These are phyloP conservation scores for Babesia caballi DNA, from an alignment of 169 alveolate species.

Conservation along the genomic window DNA sequence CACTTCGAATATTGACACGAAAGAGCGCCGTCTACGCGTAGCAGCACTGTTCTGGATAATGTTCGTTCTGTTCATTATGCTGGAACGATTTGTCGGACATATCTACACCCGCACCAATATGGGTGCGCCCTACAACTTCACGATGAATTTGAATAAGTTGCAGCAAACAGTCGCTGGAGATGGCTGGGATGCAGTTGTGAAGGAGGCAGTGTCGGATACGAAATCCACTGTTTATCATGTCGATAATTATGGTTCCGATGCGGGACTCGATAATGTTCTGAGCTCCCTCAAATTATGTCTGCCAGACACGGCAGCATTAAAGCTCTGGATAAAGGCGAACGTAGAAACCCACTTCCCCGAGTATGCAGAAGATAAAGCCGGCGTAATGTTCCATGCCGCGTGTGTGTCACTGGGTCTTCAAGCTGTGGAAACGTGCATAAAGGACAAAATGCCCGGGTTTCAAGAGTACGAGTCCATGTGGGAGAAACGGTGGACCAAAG, in stretches of 20 bases:
- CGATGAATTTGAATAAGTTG: neutral
- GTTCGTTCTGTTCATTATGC: neutral
- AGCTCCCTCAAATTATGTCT: neutral
- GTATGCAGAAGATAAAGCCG: neutral
- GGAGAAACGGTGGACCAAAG: conserved; percentile 45
- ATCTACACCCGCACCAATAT: too few species aligned
- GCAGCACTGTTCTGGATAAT: neutral
- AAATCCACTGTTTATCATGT: neutral
- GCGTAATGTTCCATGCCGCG: neutral
- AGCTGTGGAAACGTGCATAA: neutral
- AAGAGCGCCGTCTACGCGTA: neutral
- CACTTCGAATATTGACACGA: too few species aligned
- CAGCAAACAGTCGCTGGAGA: neutral
- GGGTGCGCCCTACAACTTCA: neutral
- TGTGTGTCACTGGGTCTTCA: neutral
- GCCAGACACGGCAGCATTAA: neutral
- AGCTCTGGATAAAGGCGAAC: neutral
- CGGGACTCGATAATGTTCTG: neutral
- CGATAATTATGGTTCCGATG: neutral
- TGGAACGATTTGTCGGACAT: too few species aligned
- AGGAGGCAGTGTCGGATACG: neutral
- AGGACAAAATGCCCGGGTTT: neutral
- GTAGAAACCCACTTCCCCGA: neutral
- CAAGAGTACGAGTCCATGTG: conserved; percentile 17
- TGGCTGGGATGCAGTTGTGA: neutral